phyloP scores from a whole-genome alignment of 345 rosid species.

The Salix viminalis region DNA sequence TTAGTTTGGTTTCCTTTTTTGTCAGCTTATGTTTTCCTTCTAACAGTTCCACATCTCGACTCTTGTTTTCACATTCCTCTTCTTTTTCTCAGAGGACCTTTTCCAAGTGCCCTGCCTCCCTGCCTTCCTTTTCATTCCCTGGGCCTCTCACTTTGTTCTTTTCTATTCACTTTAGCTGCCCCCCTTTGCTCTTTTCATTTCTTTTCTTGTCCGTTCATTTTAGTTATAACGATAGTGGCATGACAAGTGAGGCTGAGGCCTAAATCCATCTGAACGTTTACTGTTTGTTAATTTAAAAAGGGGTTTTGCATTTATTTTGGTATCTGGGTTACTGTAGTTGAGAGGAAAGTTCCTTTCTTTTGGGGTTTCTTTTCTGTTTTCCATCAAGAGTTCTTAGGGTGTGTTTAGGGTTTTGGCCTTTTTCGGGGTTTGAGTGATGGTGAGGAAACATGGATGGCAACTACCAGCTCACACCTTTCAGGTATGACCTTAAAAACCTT shows the following conservation, averaged over 20 bases:
- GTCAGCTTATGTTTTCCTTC: background rate
- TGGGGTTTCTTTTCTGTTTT: background rate
- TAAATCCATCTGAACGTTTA: background rate
- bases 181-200: background rate
- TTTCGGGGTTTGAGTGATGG: constrained; percentile 49
- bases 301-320: background rate
- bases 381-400: background rate
- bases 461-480: constrained; percentile 94
- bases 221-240: background rate
- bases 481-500: constrained; percentile 33
- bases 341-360: background rate
- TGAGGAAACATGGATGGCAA: constrained; percentile 98
- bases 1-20: background rate
- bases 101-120: background rate
- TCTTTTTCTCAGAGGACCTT: background rate
- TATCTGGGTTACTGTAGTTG: background rate
- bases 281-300: background rate
- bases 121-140: background rate
- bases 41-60: background rate
- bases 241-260: background rate
- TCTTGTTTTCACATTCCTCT: background rate
- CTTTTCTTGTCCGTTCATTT: background rate
- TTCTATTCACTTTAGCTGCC: background rate
- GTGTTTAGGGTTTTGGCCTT: constrained; percentile 16
- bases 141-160: background rate